A percentile compares a stretch with the other conserved stretches of the same genome.
Conservation (phyloP, 1,284 basidiomycete genomes). For the Pseudozyma thailandica region DNA sequence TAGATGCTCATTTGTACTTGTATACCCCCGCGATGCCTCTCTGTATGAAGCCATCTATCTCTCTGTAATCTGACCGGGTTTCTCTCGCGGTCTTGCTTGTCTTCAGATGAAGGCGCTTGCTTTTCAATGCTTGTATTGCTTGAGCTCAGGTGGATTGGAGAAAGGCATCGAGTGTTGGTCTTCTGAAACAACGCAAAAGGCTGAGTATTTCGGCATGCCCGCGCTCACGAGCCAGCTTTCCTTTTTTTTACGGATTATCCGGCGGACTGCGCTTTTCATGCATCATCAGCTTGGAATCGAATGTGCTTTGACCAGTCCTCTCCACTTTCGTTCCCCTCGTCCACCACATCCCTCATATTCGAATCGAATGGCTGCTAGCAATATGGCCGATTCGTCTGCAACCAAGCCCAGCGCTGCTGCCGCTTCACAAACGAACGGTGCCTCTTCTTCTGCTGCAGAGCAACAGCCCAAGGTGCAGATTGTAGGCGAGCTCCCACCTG, state of each 20-base stretch:
- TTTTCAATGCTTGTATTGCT: not conserved
- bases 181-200: slow-evolving; percentile 4
- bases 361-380: no score
- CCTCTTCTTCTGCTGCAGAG: not conserved
- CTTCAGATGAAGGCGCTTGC: not conserved
- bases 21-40: slow-evolving; percentile 1
- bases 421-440: not conserved
- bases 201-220: slow-evolving; percentile 3
- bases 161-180: slow-evolving; percentile 1
- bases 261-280: slow-evolving; percentile 15
- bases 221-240: not conserved
- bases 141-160: not conserved
- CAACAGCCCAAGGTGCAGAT: slow-evolving; percentile 27
- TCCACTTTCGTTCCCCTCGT: not conserved
- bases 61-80: not conserved
- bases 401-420: not conserved
- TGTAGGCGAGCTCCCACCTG: slow-evolving; percentile 33
- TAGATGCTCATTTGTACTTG: not conserved
- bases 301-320: no score
- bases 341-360: not conserved
- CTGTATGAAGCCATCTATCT: not conserved
- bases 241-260: not conserved
- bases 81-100: not conserved
- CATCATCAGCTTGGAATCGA: no score
- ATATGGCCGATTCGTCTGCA: slow-evolving; percentile 12